Conservation (phyloP, 2,329 filamentous ascomycete species). For the Mycogone perniciosa region DNA sequence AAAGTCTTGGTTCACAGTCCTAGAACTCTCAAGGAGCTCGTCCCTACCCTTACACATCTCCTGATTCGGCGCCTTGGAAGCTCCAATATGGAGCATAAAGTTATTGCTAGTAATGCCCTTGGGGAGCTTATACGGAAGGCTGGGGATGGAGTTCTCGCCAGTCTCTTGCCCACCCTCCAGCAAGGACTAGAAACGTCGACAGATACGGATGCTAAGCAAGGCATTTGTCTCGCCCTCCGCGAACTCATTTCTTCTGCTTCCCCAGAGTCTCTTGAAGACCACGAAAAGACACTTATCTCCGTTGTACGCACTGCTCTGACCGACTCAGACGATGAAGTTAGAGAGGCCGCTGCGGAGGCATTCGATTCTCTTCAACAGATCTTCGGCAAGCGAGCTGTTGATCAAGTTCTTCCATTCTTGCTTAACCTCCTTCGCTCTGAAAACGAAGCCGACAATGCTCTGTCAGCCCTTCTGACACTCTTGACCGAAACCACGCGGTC, state of each 20-base stretch:
- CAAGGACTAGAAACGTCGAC: conserved; percentile 82
- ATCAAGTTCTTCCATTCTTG: conserved; percentile 89
- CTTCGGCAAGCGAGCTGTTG: conserved; percentile 87
- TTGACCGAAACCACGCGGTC: conserved; percentile 90
- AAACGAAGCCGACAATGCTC: conserved; percentile 81
- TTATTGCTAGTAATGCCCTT: conserved; percentile 94
- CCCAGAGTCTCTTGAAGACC: conserved; percentile 81
- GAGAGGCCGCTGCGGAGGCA: conserved; percentile 92
- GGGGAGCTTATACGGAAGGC: conserved; percentile 96
- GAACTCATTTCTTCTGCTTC: conserved; percentile 89
- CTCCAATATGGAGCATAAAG: conserved; percentile 96
- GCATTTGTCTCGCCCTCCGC: conserved; percentile 91
- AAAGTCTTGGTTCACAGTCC: conserved; percentile 89
- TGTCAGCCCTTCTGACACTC: conserved; percentile 86
- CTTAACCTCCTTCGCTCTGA: conserved; percentile 84
- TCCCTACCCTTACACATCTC: conserved; percentile 89
- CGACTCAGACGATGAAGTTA: conserved; percentile 80
- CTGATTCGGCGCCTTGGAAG: conserved; percentile 91
- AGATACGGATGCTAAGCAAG: conserved; percentile 89
- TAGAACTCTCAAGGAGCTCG: conserved; percentile 86
- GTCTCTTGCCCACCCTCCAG: conserved; percentile 80
- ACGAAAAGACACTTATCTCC: conserved; percentile 90
- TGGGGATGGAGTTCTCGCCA: conserved; percentile 86
- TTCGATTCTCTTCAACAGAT: conserved; percentile 94
- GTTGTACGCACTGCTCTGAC: conserved; percentile 90